Evolutionary conservation across 164 flowering plant genomes (phyloP), one percentile per base, ranked within the genome.

Genomic region (Brasenia schreberi): DNA sequence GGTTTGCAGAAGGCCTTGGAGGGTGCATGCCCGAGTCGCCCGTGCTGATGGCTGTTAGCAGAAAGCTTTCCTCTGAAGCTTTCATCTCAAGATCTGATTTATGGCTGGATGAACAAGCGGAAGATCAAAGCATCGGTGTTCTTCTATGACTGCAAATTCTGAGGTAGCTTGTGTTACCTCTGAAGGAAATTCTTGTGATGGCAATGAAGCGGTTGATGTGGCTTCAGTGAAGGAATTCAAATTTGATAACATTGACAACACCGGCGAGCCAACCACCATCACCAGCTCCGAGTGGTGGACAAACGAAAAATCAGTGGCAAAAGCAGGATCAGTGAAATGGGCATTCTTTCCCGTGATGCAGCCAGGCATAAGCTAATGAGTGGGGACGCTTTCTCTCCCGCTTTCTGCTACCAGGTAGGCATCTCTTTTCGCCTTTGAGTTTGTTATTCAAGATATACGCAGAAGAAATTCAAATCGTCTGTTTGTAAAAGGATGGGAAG

Each of bases 201-300:
- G 53, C 12, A 12, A 7, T 45, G 63, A 60, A 19, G 11, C 27
- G 10, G 63, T n/a, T 11, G 63, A 75, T 80, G 17, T 60, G 63
- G 90, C 91, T 16, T 82, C 87, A 2, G 72, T 75, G 72, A 88
- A 84, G 75, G 98, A 92, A 49, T 92, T 92, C 81, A 85, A 90
- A 39, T 92, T 92, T 72, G 88, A 88, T 71, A 86, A 80, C 65
- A 66, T 82, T 19, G 83, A 84, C 33, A 83, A 79, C 65, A 87
- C 70, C 18, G 23, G 75, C 0, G 79, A 71, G 12, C 79, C 77
- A 49, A 71, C 84, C 12, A 62, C 65, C 16, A 75, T 81, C 59
- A 70, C 75, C 63, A 80, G 91, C 5, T 83, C 83, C 45, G 89
- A 95, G 96, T 92, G 94, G 97, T 84, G 78, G 7, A 84, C 78